Percentiles rank a stretch among this genome's conserved stretches.
Evolutionary conservation across 1,284 basidiomycete genomes (phyloP).

Genomic region (Trametes versicolor): DNA sequence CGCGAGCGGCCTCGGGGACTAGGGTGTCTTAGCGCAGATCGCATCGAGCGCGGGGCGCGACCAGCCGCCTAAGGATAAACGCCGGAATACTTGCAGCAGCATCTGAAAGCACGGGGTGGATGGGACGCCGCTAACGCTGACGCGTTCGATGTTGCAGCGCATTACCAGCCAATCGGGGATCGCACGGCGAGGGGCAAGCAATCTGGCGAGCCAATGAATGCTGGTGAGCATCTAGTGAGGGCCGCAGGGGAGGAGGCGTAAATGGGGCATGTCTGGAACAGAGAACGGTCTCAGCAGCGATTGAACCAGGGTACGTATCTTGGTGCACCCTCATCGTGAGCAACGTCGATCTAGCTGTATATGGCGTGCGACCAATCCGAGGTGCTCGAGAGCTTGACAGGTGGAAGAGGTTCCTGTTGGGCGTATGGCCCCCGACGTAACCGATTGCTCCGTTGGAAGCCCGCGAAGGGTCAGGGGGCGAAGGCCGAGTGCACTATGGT

Average conservation of each 20-base stretch:
- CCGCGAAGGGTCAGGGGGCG: background rate
- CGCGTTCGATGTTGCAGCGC: background rate
- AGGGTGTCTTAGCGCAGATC: conserved; percentile 17
- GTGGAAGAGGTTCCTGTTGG: background rate
- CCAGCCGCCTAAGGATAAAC: conserved; percentile 25
- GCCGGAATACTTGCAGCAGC: conserved; percentile 5
- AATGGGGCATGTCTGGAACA: conserved; percentile 22
- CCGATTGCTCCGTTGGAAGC: conserved; percentile 2
- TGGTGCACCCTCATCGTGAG: conserved; percentile 14
- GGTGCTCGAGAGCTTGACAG: conserved; percentile 9
- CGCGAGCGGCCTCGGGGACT: conserved; percentile 14
- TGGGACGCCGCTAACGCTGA: conserved; percentile 16
- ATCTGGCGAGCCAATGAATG: conserved; percentile 14
- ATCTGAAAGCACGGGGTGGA: conserved; percentile 8
- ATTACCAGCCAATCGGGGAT: conserved; percentile 2
- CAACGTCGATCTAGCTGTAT: conserved; percentile 18
- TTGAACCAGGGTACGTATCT: conserved; percentile 17
- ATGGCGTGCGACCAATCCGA: conserved; percentile 5
- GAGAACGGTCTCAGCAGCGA: conserved; percentile 19
- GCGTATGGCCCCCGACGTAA: conserved; percentile 14
- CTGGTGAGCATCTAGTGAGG: conserved; percentile 10
- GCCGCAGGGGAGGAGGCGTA: conserved; percentile 11
- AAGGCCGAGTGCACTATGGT: background rate
- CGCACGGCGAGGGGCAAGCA: conserved; percentile 14
- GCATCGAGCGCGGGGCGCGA: conserved; percentile 13